A percentile compares a stretch with the other conserved stretches of the same genome.
Evolutionary conservation across 2,329 filamentous ascomycete genomes (phyloP).

Genomic region (Rhinocladiella similis): DNA sequence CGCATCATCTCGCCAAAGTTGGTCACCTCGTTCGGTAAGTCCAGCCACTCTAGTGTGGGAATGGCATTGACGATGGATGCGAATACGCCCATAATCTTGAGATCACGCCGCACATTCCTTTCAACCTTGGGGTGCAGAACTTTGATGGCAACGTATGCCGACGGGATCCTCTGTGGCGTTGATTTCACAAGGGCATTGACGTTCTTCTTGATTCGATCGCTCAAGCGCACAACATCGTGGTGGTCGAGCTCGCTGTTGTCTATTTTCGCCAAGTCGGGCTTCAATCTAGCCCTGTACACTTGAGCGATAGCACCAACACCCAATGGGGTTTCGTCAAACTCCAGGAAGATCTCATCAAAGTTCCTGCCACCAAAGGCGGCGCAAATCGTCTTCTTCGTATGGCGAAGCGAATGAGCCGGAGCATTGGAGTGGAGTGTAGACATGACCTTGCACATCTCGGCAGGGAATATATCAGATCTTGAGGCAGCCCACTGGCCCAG

Average conservation of each 20-base stretch:
- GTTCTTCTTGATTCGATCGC: conserved; percentile 72
- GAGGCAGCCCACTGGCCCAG: conserved; percentile 98
- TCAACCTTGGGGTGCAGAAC: conserved; percentile 92
- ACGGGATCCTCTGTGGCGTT: conserved; percentile 80
- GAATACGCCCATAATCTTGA: conserved; percentile 93
- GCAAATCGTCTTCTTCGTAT: conserved; percentile 76
- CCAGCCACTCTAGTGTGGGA: conserved; percentile 96
- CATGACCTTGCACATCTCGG: conserved; percentile 88
- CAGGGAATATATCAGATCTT: conserved; percentile 92
- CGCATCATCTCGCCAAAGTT: conserved; percentile 99
- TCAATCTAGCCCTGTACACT: conserved; percentile 93
- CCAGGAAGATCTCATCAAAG: conserved; percentile 93
- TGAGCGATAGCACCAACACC: conserved; percentile 96
- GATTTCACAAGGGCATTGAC: conserved; percentile 86
- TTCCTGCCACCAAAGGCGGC: conserved; percentile 75
- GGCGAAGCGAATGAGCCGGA: conserved; percentile 80
- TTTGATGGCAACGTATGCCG: conserved; percentile 91
- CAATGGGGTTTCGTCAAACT: conserved; percentile 85
- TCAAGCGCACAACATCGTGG: conserved; percentile 55
- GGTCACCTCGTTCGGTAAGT: conserved; percentile 86
- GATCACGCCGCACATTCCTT: conserved; percentile 81
- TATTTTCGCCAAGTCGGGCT: conserved; percentile 69
- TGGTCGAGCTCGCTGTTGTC: conserved; percentile 57
- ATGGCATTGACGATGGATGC: conserved; percentile 79
- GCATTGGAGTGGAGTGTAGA: conserved; percentile 93